These are phyloP conservation scores for Mortierella sp. DNA, from an alignment of 371 early-diverging fungal species.

Conservation along the genomic window DNA sequence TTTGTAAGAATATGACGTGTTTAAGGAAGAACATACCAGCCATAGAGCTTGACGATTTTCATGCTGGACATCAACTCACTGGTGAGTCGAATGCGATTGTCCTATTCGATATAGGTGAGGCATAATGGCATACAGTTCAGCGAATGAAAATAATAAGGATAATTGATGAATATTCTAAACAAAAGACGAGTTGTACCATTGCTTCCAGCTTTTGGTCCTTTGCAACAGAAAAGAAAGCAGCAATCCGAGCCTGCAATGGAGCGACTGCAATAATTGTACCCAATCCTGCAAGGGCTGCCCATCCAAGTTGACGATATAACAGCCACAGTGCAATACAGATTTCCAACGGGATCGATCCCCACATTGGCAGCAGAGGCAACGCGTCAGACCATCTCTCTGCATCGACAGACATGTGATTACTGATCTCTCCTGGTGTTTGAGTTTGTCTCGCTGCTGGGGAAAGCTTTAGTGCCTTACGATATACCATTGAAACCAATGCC, in stretches of 20 bases:
- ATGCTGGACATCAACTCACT: slow-evolving; percentile 61
- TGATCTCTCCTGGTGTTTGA: slow-evolving; percentile 39
- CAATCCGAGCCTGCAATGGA: slow-evolving; percentile 36
- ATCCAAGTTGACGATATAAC: slow-evolving; percentile 43
- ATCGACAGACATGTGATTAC: slow-evolving; percentile 45
- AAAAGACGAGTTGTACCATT: slow-evolving; percentile 22
- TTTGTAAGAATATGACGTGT: background rate
- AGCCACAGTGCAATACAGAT: slow-evolving; percentile 44
- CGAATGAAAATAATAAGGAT: background rate
- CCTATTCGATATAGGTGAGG: slow-evolving; percentile 4
- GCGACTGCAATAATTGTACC: slow-evolving; percentile 25
- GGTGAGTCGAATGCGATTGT: slow-evolving; percentile 36
- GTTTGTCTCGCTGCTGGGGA: slow-evolving; percentile 29
- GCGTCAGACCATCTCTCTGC: slow-evolving; percentile 30
- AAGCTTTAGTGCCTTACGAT: slow-evolving; percentile 61
- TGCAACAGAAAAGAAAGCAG: slow-evolving; percentile 58
- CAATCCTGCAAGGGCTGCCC: slow-evolving; percentile 33
- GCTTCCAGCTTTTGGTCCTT: slow-evolving; percentile 66
- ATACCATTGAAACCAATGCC: slow-evolving; percentile 66
- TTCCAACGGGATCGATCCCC: slow-evolving; percentile 34
- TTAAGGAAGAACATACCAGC: slow-evolving; percentile 17
- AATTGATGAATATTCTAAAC: background rate
- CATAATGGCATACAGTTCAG: background rate
- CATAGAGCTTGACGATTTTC: slow-evolving; percentile 68
- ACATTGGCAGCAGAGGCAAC: slow-evolving; percentile 23